Base-by-base conservation (phyloP, 306 rosid species). In the Cucumis sativus region DNA sequence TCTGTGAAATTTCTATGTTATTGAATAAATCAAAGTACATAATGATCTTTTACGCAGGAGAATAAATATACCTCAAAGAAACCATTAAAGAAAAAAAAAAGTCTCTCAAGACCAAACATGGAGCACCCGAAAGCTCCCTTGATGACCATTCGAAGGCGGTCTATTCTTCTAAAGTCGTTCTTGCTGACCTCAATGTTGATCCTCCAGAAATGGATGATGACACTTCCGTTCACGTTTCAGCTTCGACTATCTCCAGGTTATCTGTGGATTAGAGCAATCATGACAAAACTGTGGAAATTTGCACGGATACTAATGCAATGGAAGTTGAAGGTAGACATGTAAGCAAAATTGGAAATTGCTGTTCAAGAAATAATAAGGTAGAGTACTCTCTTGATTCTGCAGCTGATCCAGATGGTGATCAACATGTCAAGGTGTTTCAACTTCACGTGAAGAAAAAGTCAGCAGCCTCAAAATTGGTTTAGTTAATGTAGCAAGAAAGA, bases 401-500 rank as follows among this genome's bases (percentile, higher is more conserved):
- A 84, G 87, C 84, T 76, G 98, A 94, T 80, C 91, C 78, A 18
- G 97, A 94, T 78, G 95, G 90, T 23, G 97, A 90, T 77, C 87
- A 87, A 81, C 93, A 87, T 45, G 95, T 79, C 98, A 87, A 83
- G 96, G 97, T 54, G 80, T 87, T 83, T 79, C 94, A 54, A 89
- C 96, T 11, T 83, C 91, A 75, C 96, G 98, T 41, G 98, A 95
- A 83, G 98, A 95, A 83, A 90, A 91, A 90, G 96, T 92, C 84
- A 92, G 97, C 93, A 92, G 96, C 88, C 88, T 95, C 75, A 95
- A 92, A 87, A 92, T 97, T 75, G 98, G 97, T 64, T 89, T 95
- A 89, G 95, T 89, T 84, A 97, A 95, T 83, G 98, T 95, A 71
- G 88, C 97, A 61, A 89, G 92, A 84, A 90, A 90, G 88, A 95